Conservation (phyloP, 2,329 filamentous ascomycete genomes). For the Cyclaneusma minus region DNA sequence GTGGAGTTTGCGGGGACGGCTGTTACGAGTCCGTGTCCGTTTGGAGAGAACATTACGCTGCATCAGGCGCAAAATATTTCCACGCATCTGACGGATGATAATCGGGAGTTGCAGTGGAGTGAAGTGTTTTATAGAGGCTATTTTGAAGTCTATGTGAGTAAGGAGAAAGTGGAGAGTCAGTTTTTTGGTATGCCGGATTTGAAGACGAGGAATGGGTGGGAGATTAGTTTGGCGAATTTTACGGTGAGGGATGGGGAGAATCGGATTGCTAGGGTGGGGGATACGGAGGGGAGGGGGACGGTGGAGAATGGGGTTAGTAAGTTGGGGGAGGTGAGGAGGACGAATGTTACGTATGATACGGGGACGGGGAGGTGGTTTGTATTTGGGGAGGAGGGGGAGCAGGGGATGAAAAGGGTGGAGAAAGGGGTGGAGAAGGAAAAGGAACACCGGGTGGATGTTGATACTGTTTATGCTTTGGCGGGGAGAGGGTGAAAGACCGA, state of each 20-base stretch:
- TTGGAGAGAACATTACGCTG: conserved; percentile 42
- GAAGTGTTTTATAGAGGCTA: conserved; percentile 63
- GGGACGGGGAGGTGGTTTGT: conserved; percentile 8
- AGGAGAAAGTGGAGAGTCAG: conserved; percentile 40
- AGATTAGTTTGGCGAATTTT: conserved; percentile 55
- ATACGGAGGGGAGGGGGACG: conserved; percentile 19
- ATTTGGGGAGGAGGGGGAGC: too few species aligned
- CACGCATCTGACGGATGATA: conserved; percentile 29
- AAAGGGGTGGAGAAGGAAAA: too few species aligned
- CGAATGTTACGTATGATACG: conserved; percentile 11
- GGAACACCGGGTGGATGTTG: too few species aligned
- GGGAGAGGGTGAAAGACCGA: too few species aligned
- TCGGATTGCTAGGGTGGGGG: conserved; percentile 25
- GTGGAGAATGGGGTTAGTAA: conserved; percentile 40
- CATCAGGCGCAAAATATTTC: conserved; percentile 30
- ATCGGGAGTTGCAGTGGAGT: conserved; percentile 55
- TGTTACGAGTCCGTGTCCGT: conserved; percentile 42
- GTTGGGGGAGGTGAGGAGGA: conserved; percentile 6
- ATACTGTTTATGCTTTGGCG: too few species aligned
- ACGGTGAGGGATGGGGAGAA: conserved; percentile 49
- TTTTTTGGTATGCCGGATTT: conserved; percentile 51
- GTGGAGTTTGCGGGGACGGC: conserved; percentile 54
- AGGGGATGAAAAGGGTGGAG: too few species aligned
- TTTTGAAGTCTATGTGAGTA: conserved; percentile 44
- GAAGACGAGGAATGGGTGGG: conserved; percentile 41